These are phyloP conservation scores for Huntiella omanensis DNA, from an alignment of 2,329 filamentous ascomycete genomes.

Conservation along the genomic window DNA sequence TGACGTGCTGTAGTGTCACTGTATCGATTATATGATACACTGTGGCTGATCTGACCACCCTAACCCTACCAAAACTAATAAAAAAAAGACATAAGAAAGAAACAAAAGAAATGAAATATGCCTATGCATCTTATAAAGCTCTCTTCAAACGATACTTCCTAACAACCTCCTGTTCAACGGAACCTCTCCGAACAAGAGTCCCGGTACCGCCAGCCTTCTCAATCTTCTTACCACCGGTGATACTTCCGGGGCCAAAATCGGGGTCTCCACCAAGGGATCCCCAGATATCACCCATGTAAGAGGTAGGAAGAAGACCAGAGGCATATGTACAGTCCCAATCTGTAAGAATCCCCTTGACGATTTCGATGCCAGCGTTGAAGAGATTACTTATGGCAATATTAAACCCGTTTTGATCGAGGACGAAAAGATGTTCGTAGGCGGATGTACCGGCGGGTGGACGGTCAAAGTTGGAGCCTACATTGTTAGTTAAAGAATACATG, in stretches of 20 bases:
- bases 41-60: neutral
- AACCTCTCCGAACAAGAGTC: neutral
- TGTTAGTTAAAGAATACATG: neutral
- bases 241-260: conserved; percentile 41
- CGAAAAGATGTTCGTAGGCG: conserved; percentile 39
- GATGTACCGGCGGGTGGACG: conserved; percentile 40
- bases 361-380: conserved; percentile 44
- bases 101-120: neutral
- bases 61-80: neutral
- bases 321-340: conserved; percentile 42
- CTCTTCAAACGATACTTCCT: neutral
- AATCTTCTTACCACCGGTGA: conserved; percentile 21
- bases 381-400: conserved; percentile 44
- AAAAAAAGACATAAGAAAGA: conserved; percentile 3
- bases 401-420: conserved; percentile 44
- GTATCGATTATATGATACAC: neutral
- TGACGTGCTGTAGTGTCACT: too few species aligned
- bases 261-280: conserved; percentile 46
- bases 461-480: conserved; percentile 46
- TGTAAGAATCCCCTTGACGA: conserved; percentile 42
- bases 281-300: conserved; percentile 56
- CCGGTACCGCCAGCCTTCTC: conserved; percentile 11
- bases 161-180: neutral
- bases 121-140: neutral
- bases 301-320: conserved; percentile 35